Conservation (phyloP, 306 rosid genomes). For the Psophocarpus tetragonolobus region DNA sequence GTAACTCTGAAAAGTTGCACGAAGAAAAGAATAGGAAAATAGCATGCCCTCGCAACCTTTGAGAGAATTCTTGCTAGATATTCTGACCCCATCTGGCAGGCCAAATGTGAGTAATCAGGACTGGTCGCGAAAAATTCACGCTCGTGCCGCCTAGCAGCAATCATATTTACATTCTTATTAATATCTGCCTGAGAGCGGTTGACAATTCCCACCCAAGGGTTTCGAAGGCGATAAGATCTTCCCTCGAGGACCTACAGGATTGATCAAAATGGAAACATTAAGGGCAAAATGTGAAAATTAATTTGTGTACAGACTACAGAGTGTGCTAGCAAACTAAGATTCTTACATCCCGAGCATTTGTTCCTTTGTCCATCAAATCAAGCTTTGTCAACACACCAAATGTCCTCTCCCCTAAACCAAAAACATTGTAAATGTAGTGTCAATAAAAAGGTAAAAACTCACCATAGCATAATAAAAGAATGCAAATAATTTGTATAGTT, state of each 20-base stretch:
- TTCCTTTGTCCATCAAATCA: conserved; percentile 96
- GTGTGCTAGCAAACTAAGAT: conserved; percentile 27
- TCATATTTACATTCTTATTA: conserved; percentile 81
- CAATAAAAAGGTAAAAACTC: conserved; percentile 26
- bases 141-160: conserved; percentile 78
- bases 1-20: background rate
- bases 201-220: conserved; percentile 97
- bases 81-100: conserved; percentile 92
- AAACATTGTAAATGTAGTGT: conserved; percentile 17
- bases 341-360: conserved; percentile 83
- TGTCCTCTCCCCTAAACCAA: conserved; percentile 72
- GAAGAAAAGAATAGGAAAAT: conserved; percentile 17
- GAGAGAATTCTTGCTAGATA: conserved; percentile 96
- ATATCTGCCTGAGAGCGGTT: conserved; percentile 98
- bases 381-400: conserved; percentile 92
- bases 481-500: conserved; percentile 5
- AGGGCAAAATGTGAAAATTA: background rate
- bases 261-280: conserved; percentile 16
- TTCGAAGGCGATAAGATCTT: conserved; percentile 81
- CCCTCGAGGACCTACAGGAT: conserved; percentile 85
- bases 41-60: conserved; percentile 47
- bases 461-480: conserved; percentile 4
- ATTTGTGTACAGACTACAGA: background rate
- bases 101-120: conserved; percentile 86
- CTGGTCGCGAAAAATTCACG: conserved; percentile 81